These are phyloP conservation scores for Fusarium luffae DNA, from an alignment of 2,329 filamentous ascomycete species.

Conservation along the genomic window DNA sequence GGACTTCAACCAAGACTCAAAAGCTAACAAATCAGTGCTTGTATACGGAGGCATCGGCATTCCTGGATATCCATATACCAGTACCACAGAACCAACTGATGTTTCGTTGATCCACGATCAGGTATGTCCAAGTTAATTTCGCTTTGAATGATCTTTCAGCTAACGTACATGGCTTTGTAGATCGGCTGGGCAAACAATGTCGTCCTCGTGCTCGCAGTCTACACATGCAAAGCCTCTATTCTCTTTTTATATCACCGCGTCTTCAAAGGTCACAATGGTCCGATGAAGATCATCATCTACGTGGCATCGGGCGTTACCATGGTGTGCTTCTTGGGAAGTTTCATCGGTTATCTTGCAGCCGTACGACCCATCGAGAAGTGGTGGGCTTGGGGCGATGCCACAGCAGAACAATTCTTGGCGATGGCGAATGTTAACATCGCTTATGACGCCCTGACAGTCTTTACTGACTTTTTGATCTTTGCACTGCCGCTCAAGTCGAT, in stretches of 20 bases:
- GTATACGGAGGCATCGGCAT: conserved; percentile 12
- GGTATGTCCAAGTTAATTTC: neutral
- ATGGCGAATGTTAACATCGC: conserved; percentile 11
- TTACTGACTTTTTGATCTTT: conserved; percentile 18
- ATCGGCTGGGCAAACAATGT: conserved; percentile 11
- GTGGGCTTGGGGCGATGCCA: conserved; percentile 20
- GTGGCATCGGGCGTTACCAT: neutral
- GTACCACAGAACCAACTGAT: conserved; percentile 12
- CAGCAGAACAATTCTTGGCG: conserved; percentile 8
- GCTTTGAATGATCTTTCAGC: too few relatives aligned
- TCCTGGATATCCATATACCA: conserved; percentile 12
- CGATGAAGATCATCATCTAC: conserved; percentile 5
- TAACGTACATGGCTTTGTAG: neutral
- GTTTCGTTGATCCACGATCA: conserved; percentile 7
- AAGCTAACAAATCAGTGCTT: conserved; percentile 3
- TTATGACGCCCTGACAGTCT: conserved; percentile 7
- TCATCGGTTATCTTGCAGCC: conserved; percentile 1
- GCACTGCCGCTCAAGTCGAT: conserved; percentile 10
- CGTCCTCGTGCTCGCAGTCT: conserved; percentile 5
- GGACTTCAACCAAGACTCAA: rapidly evolving
- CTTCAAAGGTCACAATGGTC: conserved; percentile 10
- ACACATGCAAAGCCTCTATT: conserved; percentile 11
- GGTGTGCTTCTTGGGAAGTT: conserved; percentile 10
- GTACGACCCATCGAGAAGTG: conserved; percentile 10
- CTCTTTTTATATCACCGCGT: conserved; percentile 11